phyloP scores from a whole-genome alignment of 2,329 filamentous ascomycete species.

The Triangularia verruculosa region DNA sequence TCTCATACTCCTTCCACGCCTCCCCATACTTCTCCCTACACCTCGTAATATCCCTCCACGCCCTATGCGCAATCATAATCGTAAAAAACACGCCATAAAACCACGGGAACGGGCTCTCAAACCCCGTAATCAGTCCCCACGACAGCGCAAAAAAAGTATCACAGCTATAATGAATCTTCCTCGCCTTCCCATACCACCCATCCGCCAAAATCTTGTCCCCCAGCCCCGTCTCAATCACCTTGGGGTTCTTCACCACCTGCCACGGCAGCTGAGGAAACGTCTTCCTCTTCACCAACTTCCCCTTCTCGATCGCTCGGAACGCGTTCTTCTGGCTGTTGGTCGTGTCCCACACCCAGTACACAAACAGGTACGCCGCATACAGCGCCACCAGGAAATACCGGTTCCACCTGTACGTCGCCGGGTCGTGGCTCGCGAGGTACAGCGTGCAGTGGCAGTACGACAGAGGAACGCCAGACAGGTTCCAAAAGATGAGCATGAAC shows the following conservation, averaged over 20 bases:
- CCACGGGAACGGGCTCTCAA: slow-evolving; percentile 78
- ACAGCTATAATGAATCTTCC: slow-evolving; percentile 78
- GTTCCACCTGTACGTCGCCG: slow-evolving; percentile 66
- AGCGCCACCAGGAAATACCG: slow-evolving; percentile 58
- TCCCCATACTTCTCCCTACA: slow-evolving; percentile 78
- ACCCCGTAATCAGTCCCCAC: slow-evolving; percentile 81
- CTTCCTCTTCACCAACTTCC: slow-evolving; percentile 60
- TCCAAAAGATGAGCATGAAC: slow-evolving; percentile 91
- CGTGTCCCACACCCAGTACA: slow-evolving; percentile 83
- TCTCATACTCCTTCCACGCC: slow-evolving; percentile 78
- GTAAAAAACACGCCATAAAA: slow-evolving; percentile 83
- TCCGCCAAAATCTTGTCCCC: slow-evolving; percentile 71
- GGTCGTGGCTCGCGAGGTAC: slow-evolving; percentile 72
- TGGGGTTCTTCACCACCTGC: slow-evolving; percentile 70
- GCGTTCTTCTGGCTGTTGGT: slow-evolving; percentile 82
- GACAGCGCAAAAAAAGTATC: slow-evolving; percentile 73
- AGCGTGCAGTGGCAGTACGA: slow-evolving; percentile 82
- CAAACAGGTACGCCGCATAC: slow-evolving; percentile 64
- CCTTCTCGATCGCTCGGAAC: slow-evolving; percentile 69
- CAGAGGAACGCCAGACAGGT: slow-evolving; percentile 75
- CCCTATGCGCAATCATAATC: slow-evolving; percentile 76
- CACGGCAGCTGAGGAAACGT: slow-evolving; percentile 79
- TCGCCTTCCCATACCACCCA: slow-evolving; percentile 73
- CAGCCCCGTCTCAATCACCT: slow-evolving; percentile 63
- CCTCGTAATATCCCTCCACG: slow-evolving; percentile 69